Evolutionary conservation across 2,329 filamentous ascomycete species (phyloP).

Genomic region (Verticillium nonalfalfae): DNA sequence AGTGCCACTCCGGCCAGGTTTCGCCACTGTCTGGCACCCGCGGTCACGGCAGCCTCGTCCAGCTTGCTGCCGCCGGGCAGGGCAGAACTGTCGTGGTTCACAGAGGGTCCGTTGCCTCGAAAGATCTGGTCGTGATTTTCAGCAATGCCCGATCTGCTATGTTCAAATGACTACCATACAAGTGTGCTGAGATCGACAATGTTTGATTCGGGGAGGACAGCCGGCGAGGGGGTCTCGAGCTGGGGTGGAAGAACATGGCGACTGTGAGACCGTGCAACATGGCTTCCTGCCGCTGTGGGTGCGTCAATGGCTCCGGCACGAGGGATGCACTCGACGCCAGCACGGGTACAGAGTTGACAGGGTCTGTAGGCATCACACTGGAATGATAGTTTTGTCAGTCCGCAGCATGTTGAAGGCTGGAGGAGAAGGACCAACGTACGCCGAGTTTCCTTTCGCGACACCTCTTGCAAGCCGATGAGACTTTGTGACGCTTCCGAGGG

Average conservation of each 20-base stretch:
- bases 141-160: too few species aligned
- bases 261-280: background rate
- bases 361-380: conserved; percentile 6
- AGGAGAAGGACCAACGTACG: background rate
- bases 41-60: background rate
- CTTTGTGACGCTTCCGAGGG: conserved; percentile 6
- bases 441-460: conserved; percentile 6
- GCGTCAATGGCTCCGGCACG: background rate
- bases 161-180: background rate
- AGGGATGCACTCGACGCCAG: conserved; percentile 5
- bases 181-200: conserved; percentile 4
- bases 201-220: conserved; percentile 4
- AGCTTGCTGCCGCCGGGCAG: conserved; percentile 7
- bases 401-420: too few species aligned
- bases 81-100: conserved; percentile 4
- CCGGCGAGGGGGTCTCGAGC: background rate
- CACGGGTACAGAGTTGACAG: conserved; percentile 6
- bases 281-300: background rate
- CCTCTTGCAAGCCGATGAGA: conserved; percentile 4
- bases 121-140: background rate
- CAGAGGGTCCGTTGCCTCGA: background rate
- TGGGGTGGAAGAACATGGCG: background rate
- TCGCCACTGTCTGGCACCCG: conserved; percentile 2
- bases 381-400: background rate
- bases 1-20: conserved; percentile 4